Evolutionary conservation across 2,329 filamentous ascomycete genomes (phyloP).

Genomic region (Fusarium nygamai): DNA sequence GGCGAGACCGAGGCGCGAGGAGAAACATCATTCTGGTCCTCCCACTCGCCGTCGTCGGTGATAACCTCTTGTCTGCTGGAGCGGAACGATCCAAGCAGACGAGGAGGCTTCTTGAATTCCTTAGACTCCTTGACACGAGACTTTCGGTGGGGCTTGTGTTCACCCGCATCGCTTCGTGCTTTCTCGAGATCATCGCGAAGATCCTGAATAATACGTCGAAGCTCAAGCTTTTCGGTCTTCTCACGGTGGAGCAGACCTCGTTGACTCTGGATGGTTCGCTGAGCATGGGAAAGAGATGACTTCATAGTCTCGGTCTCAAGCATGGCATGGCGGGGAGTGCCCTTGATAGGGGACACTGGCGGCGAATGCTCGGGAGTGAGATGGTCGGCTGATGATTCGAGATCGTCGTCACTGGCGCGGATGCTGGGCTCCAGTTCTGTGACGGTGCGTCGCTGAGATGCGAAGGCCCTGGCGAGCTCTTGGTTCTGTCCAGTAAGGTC

Average conservation of each 20-base stretch:
- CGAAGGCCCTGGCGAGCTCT: slow-evolving; percentile 86
- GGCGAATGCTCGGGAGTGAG: slow-evolving; percentile 89
- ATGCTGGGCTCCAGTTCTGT: slow-evolving; percentile 71
- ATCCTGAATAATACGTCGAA: slow-evolving; percentile 94
- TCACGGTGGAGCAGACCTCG: slow-evolving; percentile 96
- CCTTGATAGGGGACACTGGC: slow-evolving; percentile 88
- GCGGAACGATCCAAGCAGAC: slow-evolving; percentile 80
- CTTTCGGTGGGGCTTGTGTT: slow-evolving; percentile 63
- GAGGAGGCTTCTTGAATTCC: slow-evolving; percentile 81
- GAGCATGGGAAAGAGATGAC: slow-evolving; percentile 92
- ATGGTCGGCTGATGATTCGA: slow-evolving; percentile 73
- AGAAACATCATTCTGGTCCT: slow-evolving; percentile 71
- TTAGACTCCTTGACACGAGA: slow-evolving; percentile 71
- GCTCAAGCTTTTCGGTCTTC: slow-evolving; percentile 97
- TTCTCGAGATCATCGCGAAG: slow-evolving; percentile 90
- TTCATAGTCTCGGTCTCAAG: slow-evolving; percentile 97
- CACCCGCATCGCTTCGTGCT: slow-evolving; percentile 63
- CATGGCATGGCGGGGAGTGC: slow-evolving; percentile 87
- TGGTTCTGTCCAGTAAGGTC: slow-evolving; percentile 90
- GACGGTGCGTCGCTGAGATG: slow-evolving; percentile 74
- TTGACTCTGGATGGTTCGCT: slow-evolving; percentile 95
- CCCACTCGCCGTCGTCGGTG: slow-evolving; percentile 86
- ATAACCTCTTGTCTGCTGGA: slow-evolving; percentile 81
- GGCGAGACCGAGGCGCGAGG: slow-evolving; percentile 39
- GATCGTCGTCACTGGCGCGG: slow-evolving; percentile 69